Evolutionary conservation across 2,329 filamentous ascomycete species (phyloP).

Genomic region (Aspergillus sp.): DNA sequence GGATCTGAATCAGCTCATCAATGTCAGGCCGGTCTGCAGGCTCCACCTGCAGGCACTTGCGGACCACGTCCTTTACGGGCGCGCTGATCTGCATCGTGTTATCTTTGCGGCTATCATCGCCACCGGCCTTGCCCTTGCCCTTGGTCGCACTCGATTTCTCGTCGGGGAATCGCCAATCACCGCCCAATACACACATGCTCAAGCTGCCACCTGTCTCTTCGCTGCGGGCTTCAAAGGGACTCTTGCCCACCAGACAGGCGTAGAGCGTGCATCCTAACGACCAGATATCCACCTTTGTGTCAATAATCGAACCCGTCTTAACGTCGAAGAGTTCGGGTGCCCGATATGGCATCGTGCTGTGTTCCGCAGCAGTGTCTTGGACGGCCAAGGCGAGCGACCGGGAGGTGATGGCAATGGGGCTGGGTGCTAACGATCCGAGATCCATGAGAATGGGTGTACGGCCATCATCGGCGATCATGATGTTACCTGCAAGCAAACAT

Average conservation of each 20-base stretch:
- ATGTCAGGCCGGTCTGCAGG: conserved; percentile 84
- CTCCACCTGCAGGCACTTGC: conserved; percentile 83
- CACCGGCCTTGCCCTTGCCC: conserved; percentile 56
- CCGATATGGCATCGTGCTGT: conserved; percentile 97
- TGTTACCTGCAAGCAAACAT: conserved; percentile 64
- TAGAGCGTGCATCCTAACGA: conserved; percentile 96
- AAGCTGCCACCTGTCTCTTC: conserved; percentile 95
- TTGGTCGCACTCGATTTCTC: conserved; percentile 66
- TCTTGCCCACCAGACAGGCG: conserved; percentile 94
- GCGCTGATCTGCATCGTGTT: conserved; percentile 69
- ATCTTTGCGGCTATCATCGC: conserved; percentile 26
- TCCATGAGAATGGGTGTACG: conserved; percentile 94
- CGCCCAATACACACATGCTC: conserved; percentile 87
- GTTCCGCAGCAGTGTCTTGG: conserved; percentile 92
- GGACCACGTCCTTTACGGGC: conserved; percentile 80
- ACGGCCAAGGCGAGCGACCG: conserved; percentile 87
- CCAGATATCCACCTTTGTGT: conserved; percentile 98
- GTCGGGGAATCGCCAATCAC: conserved; percentile 95
- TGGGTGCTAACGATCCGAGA: conserved; percentile 84
- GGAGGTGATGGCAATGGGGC: conserved; percentile 85
- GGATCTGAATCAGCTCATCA: conserved; percentile 75
- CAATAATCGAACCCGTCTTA: conserved; percentile 85
- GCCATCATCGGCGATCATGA: conserved; percentile 96
- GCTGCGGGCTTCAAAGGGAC: conserved; percentile 90
- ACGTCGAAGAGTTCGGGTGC: conserved; percentile 98